These are phyloP conservation scores for Coelastrella sp. DNA, from an alignment of 139 green algal genomes.

Conservation along the genomic window DNA sequence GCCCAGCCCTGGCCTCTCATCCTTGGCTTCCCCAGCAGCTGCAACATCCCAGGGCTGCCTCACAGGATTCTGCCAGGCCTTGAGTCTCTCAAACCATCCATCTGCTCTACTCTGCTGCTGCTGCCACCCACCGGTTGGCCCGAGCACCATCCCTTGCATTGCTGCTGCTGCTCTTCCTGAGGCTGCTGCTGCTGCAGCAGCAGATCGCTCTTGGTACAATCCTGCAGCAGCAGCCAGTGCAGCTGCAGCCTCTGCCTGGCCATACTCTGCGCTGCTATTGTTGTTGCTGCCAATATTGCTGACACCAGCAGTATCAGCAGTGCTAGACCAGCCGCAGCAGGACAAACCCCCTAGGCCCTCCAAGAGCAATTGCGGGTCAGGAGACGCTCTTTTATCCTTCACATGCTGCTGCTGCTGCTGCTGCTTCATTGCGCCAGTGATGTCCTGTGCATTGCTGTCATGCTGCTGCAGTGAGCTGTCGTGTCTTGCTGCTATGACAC, in stretches of 20 bases:
- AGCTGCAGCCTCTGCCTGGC: conserved; percentile 4
- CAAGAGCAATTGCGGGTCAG: not conserved
- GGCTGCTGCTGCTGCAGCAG: conserved; percentile 31
- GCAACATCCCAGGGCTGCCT: conserved; percentile 27
- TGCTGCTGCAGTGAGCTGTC: not conserved
- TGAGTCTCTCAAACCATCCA: conserved; percentile 10
- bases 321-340: not conserved
- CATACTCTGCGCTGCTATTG: not conserved
- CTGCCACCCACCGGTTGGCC: not conserved
- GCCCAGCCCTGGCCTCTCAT: not conserved
- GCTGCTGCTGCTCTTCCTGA: not conserved
- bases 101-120: conserved; percentile 3
- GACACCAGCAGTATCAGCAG: not conserved
- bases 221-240: not conserved
- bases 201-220: conserved; percentile 14
- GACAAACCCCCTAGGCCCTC: not conserved
- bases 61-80: not conserved
- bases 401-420: conserved; percentile 23
- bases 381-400: not conserved
- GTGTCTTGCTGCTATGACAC: not conserved
- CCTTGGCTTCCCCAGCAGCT: not conserved
- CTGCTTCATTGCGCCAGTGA: not conserved
- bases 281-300: not conserved
- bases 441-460: not conserved
- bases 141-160: not conserved